phyloP scores from a whole-genome alignment of 2,329 filamentous ascomycete genomes.

The Penicillium sp. region DNA sequence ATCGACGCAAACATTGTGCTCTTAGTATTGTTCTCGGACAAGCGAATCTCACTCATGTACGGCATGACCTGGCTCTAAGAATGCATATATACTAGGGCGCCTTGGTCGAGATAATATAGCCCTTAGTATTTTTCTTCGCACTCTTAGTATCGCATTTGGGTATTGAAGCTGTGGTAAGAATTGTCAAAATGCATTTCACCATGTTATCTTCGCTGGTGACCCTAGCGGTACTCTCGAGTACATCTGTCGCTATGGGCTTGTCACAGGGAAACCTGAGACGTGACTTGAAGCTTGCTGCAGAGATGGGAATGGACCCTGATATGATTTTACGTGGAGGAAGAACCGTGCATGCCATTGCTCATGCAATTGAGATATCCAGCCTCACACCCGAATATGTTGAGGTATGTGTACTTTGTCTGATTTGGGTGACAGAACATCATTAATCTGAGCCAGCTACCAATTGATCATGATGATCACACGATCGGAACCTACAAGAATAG shows the following conservation, averaged over 20 bases:
- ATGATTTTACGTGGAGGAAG: constrained; percentile 10
- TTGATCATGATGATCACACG: constrained; percentile 37
- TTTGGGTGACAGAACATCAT: background rate
- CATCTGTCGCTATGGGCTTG: constrained; percentile 5
- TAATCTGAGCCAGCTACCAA: constrained; percentile 31
- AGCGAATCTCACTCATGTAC: background rate
- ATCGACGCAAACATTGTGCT: constrained; percentile 22
- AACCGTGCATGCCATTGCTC: constrained; percentile 8
- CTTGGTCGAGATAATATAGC: too few species aligned
- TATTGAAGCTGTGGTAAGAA: background rate
- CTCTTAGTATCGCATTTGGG: background rate
- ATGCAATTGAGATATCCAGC: background rate
- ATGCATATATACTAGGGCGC: constrained; percentile 15
- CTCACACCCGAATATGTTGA: constrained; percentile 8
- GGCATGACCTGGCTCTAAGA: too few species aligned
- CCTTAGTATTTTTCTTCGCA: too few species aligned
- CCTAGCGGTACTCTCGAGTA: constrained; percentile 16
- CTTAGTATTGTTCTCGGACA: constrained; percentile 15
- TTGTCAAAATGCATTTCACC: constrained; percentile 13
- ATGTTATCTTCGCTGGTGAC: background rate
- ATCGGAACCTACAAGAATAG: constrained; percentile 59
- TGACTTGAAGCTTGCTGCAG: constrained; percentile 22
- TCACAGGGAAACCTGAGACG: constrained; percentile 7
- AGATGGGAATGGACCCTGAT: constrained; percentile 21
- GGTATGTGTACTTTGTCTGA: constrained; percentile 5